Conservation (phyloP, 2,329 filamentous ascomycete genomes). For the Exophiala spinifera region DNA sequence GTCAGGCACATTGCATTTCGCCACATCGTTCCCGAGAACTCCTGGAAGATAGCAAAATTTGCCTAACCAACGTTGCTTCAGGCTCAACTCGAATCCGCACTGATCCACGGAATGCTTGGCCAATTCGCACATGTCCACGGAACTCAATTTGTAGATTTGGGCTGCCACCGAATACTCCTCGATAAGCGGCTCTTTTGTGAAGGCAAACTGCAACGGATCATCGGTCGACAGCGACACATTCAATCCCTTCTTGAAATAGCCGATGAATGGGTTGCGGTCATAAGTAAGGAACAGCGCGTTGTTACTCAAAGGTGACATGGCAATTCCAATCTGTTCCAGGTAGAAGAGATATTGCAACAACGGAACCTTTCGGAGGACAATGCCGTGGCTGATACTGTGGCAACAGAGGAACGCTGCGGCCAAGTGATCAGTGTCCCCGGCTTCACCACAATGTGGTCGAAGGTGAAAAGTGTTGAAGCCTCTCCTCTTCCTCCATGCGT, state of each 20-base stretch:
- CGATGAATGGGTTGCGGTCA: constrained; percentile 92
- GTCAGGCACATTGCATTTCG: constrained; percentile 94
- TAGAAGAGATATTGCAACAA: constrained; percentile 97
- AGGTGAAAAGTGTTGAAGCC: constrained; percentile 95
- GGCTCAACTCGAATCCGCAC: constrained; percentile 82
- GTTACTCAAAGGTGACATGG: constrained; percentile 98
- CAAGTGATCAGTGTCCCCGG: constrained; percentile 93
- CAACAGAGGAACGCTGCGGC: constrained; percentile 88
- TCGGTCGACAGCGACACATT: constrained; percentile 97
- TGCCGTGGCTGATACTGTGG: constrained; percentile 94
- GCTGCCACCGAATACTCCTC: constrained; percentile 97
- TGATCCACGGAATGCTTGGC: constrained; percentile 95
- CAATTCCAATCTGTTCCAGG: constrained; percentile 94
- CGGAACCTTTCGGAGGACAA: constrained; percentile 89
- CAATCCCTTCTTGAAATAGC: constrained; percentile 89
- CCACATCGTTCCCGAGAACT: constrained; percentile 82
- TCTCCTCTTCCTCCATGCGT: constrained; percentile 82
- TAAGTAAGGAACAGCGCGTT: constrained; percentile 96
- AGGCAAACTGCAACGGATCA: constrained; percentile 95
- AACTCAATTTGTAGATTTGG: constrained; percentile 95
- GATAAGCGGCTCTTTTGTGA: constrained; percentile 95
- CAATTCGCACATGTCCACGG: constrained; percentile 97
- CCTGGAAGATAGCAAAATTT: constrained; percentile 73
- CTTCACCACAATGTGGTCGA: constrained; percentile 92
- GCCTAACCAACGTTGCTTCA: constrained; percentile 93